Evolutionary conservation across 139 green algal species (phyloP).

Genomic region (Eudorina sp.): DNA sequence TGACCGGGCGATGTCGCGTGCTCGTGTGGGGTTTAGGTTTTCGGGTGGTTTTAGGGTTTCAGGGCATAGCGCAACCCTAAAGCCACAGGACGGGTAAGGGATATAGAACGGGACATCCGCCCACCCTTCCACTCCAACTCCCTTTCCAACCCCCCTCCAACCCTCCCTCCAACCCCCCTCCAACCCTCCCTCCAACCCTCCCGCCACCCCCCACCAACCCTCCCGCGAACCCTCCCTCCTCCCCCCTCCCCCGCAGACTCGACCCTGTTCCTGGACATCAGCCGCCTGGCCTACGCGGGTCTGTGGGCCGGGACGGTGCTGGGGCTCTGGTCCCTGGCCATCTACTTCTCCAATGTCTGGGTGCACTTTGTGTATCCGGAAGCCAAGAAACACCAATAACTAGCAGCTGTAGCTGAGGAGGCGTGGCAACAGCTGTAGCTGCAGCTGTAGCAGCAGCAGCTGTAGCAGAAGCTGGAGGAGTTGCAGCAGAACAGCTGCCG

Average conservation of each 20-base stretch:
- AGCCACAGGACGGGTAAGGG: no score
- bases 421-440: no score
- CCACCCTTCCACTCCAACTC: no score
- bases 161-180: background rate
- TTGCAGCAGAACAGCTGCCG: no score
- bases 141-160: background rate
- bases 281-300: conserved; percentile 48
- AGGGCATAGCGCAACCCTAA: no score
- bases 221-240: background rate
- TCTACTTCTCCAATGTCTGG: conserved; percentile 83
- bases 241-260: background rate
- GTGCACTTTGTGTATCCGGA: conserved; percentile 69
- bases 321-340: conserved; percentile 72
- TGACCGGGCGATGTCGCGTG: no score
- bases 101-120: no score
- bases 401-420: no score
- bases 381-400: conserved; percentile 41
- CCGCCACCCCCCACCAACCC: background rate
- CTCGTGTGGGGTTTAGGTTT: no score
- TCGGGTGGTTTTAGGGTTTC: no score
- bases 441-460: no score
- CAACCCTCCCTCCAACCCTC: background rate
- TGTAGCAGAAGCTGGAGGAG: no score
- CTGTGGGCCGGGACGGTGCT: conserved; percentile 74
- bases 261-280: background rate